Conservation (phyloP, 768 basidiomycete genomes). For the Paxillus involutus region DNA sequence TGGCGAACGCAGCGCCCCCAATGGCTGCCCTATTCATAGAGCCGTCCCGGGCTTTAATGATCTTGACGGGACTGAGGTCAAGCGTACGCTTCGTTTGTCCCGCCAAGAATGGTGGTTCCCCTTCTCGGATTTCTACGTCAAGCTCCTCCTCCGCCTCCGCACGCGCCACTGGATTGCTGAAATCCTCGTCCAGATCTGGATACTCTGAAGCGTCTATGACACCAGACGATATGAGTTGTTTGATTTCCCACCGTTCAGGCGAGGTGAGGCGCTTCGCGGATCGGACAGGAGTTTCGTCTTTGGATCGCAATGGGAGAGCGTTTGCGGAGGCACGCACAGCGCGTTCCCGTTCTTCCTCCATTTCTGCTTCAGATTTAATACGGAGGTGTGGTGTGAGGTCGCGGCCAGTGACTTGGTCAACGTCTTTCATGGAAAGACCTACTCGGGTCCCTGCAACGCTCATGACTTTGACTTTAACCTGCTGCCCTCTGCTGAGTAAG, state of each 20-base stretch:
- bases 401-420: constrained; percentile 85
- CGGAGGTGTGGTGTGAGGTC: constrained; percentile 94
- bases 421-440: constrained; percentile 96
- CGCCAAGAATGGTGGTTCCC: constrained; percentile 93
- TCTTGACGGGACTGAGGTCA: constrained; percentile 95
- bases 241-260: constrained; percentile 99
- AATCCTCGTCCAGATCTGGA: constrained; percentile 88
- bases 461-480: constrained; percentile 96
- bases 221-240: constrained; percentile 96
- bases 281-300: constrained; percentile 50
- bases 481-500: constrained; percentile 78
- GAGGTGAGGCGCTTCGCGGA: constrained; percentile 91
- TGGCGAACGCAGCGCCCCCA: constrained; percentile 89
- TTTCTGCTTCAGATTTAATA: constrained; percentile 91
- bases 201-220: constrained; percentile 91
- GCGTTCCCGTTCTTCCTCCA: constrained; percentile 73
- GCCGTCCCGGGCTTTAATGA: constrained; percentile 98
- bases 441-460: constrained; percentile 80
- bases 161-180: constrained; percentile 69
- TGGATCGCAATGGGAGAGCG: constrained; percentile 72
- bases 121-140: constrained; percentile 95
- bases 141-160: constrained; percentile 95
- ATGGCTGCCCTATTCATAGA: constrained; percentile 94
- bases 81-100: constrained; percentile 96
- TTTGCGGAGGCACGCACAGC: constrained; percentile 75